These are phyloP conservation scores for Myrmaecium sp. DNA, from an alignment of 2,329 filamentous ascomycete genomes.

Conservation along the genomic window DNA sequence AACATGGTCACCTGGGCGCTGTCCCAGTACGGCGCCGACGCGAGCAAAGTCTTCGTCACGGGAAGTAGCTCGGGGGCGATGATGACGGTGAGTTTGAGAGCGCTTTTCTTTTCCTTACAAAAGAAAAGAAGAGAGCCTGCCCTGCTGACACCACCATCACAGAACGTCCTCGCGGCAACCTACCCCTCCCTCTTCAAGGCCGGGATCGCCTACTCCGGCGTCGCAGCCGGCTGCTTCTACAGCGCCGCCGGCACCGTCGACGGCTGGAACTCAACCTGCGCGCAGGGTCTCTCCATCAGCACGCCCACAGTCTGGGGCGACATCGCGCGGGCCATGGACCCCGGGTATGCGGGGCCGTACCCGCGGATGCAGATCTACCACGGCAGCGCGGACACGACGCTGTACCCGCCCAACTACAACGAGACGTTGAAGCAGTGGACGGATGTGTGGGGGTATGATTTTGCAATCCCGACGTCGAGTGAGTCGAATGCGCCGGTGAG, in stretches of 20 bases:
- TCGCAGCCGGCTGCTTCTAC: constrained; percentile 38
- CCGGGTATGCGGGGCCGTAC: constrained; percentile 31
- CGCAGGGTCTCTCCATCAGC: constrained; percentile 28
- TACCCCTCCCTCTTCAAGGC: constrained; percentile 38
- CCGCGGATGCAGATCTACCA: constrained; percentile 44
- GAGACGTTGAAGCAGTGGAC: constrained; percentile 29
- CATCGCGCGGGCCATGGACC: constrained; percentile 31
- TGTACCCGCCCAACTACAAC: constrained; percentile 37
- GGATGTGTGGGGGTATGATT: constrained; percentile 16
- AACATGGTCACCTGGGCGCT: constrained; percentile 43
- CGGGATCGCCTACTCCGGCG: constrained; percentile 34
- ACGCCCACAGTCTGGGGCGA: constrained; percentile 33
- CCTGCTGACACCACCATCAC: not conserved
- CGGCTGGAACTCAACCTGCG: constrained; percentile 36
- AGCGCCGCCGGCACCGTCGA: constrained; percentile 23
- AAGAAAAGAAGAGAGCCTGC: not conserved
- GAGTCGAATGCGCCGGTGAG: constrained; percentile 6
- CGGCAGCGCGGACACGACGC: constrained; percentile 33
- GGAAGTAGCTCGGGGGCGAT: constrained; percentile 38
- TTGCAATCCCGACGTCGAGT: constrained; percentile 14
- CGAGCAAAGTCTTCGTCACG: constrained; percentile 35
- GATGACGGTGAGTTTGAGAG: constrained; percentile 29
- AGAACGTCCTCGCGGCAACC: constrained; percentile 31
- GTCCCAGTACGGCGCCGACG: constrained; percentile 34
- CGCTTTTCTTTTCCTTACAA: not conserved